phyloP scores from a whole-genome alignment of 495 filamentous ascomycete species.

The Saxispiralis lemnorum region DNA sequence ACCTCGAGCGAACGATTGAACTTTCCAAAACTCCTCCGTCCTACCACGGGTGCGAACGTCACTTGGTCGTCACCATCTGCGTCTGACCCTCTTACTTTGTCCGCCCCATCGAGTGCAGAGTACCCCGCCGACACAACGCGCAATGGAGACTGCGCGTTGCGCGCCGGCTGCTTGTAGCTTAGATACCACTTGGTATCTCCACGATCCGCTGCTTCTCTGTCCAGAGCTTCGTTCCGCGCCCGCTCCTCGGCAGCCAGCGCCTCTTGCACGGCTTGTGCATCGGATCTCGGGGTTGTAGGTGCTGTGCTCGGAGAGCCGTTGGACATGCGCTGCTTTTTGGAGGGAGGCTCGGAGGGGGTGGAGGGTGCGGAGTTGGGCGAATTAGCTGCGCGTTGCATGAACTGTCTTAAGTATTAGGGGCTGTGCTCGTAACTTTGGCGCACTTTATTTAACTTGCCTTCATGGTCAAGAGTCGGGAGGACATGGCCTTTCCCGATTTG shows the following conservation, averaged over 20 bases:
- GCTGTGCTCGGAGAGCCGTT: constrained; percentile 14
- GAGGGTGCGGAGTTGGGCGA: constrained; percentile 16
- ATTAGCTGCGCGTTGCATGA: constrained; percentile 86
- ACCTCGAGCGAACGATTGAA: constrained; percentile 13
- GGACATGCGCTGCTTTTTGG: constrained; percentile 32
- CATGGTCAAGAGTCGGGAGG: constrained; percentile 80
- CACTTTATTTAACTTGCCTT: constrained; percentile 38
- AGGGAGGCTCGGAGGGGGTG: constrained; percentile 26
- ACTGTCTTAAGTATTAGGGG: constrained; percentile 29
- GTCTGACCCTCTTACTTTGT: constrained; percentile 8
- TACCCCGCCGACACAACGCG: constrained; percentile 29
- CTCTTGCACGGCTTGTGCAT: constrained; percentile 39
- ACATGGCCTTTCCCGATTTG: constrained; percentile 55
- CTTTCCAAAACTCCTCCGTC: constrained; percentile 31
- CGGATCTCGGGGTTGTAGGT: constrained; percentile 20
- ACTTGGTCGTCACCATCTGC: constrained; percentile 12
- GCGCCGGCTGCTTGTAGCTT: constrained; percentile 27
- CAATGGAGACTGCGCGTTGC: background rate
- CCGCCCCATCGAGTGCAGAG: constrained; percentile 24
- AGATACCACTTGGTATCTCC: constrained; percentile 86
- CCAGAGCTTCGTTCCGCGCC: constrained; percentile 52
- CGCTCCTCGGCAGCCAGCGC: constrained; percentile 59
- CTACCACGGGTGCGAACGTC: constrained; percentile 13
- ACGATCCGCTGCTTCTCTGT: constrained; percentile 50
- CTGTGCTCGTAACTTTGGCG: background rate